Conservation (phyloP, 768 basidiomycete genomes). For the Tylopilus balloui region DNA sequence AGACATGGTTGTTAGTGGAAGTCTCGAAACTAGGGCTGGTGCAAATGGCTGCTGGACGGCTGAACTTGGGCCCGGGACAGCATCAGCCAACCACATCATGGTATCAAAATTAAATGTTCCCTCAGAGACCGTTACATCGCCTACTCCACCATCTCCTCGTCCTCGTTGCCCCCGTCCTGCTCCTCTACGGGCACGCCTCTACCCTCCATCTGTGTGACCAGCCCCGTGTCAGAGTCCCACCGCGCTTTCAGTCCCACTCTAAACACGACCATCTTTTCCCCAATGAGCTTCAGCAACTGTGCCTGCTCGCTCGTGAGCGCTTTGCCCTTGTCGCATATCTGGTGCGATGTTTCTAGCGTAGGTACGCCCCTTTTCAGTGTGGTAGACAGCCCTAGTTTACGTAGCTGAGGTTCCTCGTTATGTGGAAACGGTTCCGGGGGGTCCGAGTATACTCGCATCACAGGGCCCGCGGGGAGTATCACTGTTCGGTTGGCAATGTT, state of each 20-base stretch:
- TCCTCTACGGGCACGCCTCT: conserved; percentile 36
- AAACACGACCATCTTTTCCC: conserved; percentile 85
- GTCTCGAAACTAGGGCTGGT: background rate
- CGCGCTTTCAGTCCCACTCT: conserved; percentile 63
- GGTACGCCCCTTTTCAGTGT: conserved; percentile 85
- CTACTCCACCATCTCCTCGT: conserved; percentile 47
- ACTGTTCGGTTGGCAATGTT: conserved; percentile 74
- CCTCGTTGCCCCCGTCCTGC: conserved; percentile 32
- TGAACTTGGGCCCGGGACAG: conserved; percentile 36
- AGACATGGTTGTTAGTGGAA: conserved; percentile 25
- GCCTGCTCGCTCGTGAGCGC: conserved; percentile 81
- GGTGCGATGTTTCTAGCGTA: conserved; percentile 72
- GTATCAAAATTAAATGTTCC: background rate
- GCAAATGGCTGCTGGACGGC: conserved; percentile 47
- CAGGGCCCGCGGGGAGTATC: conserved; percentile 75
- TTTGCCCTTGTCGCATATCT: conserved; percentile 80
- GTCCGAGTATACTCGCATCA: conserved; percentile 75
- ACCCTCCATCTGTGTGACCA: conserved; percentile 57
- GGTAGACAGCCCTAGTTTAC: conserved; percentile 86
- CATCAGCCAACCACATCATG: conserved; percentile 41
- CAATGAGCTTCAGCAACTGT: conserved; percentile 87
- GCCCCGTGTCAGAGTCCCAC: conserved; percentile 67
- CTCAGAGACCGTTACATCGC: background rate
- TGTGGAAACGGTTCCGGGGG: conserved; percentile 91
- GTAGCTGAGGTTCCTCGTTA: conserved; percentile 94